These are phyloP conservation scores for Berberis thunbergii DNA, from an alignment of 164 flowering plant species.

Conservation along the genomic window DNA sequence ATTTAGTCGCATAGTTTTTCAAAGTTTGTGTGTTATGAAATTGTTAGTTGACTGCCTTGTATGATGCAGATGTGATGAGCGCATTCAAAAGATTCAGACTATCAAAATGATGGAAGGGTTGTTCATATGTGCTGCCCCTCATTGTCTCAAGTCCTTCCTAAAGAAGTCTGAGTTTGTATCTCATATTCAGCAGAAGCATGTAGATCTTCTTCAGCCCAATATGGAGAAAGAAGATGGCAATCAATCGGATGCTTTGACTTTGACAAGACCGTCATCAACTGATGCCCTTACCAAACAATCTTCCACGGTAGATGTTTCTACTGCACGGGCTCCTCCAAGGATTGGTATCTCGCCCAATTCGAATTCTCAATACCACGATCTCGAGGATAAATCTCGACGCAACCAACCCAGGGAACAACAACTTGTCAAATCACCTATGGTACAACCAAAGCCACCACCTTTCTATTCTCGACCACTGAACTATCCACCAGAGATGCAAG, in stretches of 20 bases:
- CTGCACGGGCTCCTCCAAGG: conserved; percentile 48
- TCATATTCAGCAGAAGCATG: conserved; percentile 68
- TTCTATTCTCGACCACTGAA: conserved; percentile 34
- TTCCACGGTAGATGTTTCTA: conserved; percentile 45
- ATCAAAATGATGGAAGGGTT: conserved; percentile 95
- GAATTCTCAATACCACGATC: conserved; percentile 42
- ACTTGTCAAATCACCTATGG: conserved; percentile 29
- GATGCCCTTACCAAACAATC: conserved; percentile 34
- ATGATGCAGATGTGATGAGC: conserved; percentile 74
- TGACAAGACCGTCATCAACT: conserved; percentile 10
- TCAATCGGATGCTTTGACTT: conserved; percentile 49
- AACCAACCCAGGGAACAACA: conserved; percentile 49
- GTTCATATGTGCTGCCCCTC: conserved; percentile 95
- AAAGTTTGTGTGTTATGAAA: too few relatives aligned
- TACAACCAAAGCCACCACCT: conserved; percentile 41
- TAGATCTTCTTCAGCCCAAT: conserved; percentile 63
- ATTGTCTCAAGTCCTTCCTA: conserved; percentile 87
- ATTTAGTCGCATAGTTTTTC: too few relatives aligned
- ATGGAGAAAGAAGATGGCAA: conserved; percentile 55
- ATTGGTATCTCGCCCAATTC: conserved; percentile 47
- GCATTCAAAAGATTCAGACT: conserved; percentile 93
- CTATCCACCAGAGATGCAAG: conserved; percentile 19
- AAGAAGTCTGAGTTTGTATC: conserved; percentile 71
- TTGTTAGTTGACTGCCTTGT: neutral
- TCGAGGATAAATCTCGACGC: conserved; percentile 47